Conservation (phyloP, 495 filamentous ascomycete species). For the Trypethelium eluteriae region DNA sequence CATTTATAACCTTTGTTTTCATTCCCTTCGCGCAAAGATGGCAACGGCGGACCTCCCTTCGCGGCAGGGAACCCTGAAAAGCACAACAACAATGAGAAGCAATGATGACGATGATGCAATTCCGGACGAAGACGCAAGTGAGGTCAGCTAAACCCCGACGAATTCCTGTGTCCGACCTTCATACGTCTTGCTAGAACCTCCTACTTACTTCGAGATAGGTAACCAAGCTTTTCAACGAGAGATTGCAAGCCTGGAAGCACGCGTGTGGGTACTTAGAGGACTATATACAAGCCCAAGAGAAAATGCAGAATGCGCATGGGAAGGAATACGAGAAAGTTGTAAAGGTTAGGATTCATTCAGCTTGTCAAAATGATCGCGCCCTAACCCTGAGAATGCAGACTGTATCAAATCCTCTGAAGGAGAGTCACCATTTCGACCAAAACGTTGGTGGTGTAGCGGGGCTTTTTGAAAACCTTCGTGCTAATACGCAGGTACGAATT, state of each 20-base stretch:
- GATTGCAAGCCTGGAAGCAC: slow-evolving; percentile 92
- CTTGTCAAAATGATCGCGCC: neutral
- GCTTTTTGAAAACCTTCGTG: slow-evolving; percentile 85
- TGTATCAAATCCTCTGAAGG: slow-evolving; percentile 73
- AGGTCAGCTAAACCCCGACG: slow-evolving; percentile 41
- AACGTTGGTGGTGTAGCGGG: slow-evolving; percentile 72
- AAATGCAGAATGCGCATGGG: slow-evolving; percentile 69
- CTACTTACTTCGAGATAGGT: slow-evolving; percentile 15
- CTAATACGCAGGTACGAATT: slow-evolving; percentile 67
- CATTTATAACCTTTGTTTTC: neutral
- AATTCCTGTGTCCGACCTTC: slow-evolving; percentile 11
- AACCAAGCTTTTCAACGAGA: slow-evolving; percentile 63
- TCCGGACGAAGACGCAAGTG: slow-evolving; percentile 69
- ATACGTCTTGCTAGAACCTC: neutral
- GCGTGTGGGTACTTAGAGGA: slow-evolving; percentile 83
- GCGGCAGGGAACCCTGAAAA: slow-evolving; percentile 23
- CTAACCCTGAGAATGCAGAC: slow-evolving; percentile 43
- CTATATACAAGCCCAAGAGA: slow-evolving; percentile 76
- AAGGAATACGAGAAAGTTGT: slow-evolving; percentile 95
- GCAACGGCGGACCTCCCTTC: slow-evolving; percentile 3
- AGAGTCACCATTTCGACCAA: slow-evolving; percentile 88
- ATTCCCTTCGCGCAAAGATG: neutral
- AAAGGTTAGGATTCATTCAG: slow-evolving; percentile 51
- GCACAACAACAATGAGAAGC: slow-evolving; percentile 22
- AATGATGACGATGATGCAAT: slow-evolving; percentile 52